A percentile compares a stretch with the other conserved stretches of the same genome.
Conservation (phyloP, 208 protist species). For the Angomonas deanei region DNA sequence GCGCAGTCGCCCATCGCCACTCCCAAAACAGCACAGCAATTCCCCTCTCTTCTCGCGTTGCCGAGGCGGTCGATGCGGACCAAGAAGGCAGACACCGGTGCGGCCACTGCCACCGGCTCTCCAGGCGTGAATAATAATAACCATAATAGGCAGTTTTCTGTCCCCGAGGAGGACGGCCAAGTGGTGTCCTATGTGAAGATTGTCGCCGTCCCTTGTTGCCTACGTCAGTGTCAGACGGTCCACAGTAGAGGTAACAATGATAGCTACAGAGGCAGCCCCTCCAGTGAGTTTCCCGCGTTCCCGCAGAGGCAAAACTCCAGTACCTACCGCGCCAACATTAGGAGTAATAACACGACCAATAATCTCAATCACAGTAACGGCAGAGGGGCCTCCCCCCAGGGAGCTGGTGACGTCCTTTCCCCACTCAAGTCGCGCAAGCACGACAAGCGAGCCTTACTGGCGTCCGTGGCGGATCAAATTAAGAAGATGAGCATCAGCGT, state of each 20-base stretch:
- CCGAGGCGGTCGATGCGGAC: background rate
- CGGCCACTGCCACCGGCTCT: too few species aligned
- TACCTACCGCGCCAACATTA: background rate
- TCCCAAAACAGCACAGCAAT: background rate
- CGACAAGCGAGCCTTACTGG: too few species aligned
- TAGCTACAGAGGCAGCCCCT: background rate
- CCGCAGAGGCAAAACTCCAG: background rate
- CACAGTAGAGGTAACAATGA: background rate
- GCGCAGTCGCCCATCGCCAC: background rate
- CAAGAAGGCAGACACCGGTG: too few species aligned
- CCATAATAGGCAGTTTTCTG: too few species aligned
- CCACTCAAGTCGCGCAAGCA: background rate
- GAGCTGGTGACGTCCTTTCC: background rate
- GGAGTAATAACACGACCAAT: background rate
- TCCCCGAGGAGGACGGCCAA: background rate
- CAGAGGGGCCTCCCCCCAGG: background rate
- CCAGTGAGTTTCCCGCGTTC: background rate
- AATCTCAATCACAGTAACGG: background rate
- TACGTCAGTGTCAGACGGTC: background rate
- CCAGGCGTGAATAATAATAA: too few species aligned
- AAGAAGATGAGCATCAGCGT: background rate
- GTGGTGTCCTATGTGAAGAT: background rate
- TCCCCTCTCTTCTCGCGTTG: background rate
- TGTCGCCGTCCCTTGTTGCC: background rate
- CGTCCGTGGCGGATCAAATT: slow-evolving; percentile 6